Conservation (phyloP, 257 asterid species). For the Handroanthus guayacan region DNA sequence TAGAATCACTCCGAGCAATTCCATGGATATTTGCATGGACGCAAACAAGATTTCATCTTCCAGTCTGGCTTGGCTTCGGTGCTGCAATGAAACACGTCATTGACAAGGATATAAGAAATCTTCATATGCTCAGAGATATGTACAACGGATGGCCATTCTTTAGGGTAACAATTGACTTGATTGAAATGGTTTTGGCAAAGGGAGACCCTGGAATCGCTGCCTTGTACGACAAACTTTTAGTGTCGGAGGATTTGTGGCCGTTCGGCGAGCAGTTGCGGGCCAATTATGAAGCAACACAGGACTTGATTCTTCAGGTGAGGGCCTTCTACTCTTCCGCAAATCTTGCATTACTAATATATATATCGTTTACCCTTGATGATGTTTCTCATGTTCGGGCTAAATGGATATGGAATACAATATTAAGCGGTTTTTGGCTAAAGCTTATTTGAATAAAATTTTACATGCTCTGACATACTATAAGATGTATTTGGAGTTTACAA, state of each 20-base stretch:
- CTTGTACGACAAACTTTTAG: slow-evolving; percentile 81
- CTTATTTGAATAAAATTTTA: too few species aligned
- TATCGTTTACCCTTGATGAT: too few species aligned
- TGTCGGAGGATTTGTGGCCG: slow-evolving; percentile 66
- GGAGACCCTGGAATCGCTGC: slow-evolving; percentile 91
- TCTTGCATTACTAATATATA: too few species aligned
- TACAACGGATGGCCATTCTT: slow-evolving; percentile 95
- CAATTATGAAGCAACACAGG: slow-evolving; percentile 67
- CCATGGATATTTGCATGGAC: slow-evolving; percentile 99
- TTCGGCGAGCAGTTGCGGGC: slow-evolving; percentile 71
- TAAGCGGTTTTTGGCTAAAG: too few species aligned
- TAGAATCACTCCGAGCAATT: slow-evolving; percentile 91
- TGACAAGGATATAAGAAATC: slow-evolving; percentile 65
- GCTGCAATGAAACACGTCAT: slow-evolving; percentile 68
- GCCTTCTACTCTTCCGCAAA: neutral
- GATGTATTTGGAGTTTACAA: too few species aligned
- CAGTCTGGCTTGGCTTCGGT: slow-evolving; percentile 97
- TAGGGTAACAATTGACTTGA: slow-evolving; percentile 89
- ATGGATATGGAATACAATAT: too few species aligned
- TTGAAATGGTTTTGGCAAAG: slow-evolving; percentile 94
- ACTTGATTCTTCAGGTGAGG: slow-evolving; percentile 74
- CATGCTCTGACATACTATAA: too few species aligned
- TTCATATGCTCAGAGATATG: slow-evolving; percentile 85
- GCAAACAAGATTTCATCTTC: slow-evolving; percentile 93
- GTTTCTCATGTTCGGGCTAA: too few species aligned